Base-by-base conservation (phyloP, 257 asterid genomes). In the Solanum pinnatisectum region DNA sequence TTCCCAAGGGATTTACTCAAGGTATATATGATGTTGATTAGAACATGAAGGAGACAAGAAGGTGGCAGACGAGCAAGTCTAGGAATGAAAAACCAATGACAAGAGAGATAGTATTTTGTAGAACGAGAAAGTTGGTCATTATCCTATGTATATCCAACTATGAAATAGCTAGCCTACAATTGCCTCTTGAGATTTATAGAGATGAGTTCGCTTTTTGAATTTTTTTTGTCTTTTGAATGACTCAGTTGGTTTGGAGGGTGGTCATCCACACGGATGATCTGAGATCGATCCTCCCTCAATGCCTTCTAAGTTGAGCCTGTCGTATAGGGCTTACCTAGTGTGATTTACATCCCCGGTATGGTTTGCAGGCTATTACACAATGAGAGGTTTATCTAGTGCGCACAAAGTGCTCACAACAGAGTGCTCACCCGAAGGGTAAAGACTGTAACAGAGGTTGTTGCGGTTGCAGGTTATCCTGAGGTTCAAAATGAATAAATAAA, bases 381-480 rank as follows among this genome's bases (percentile, higher is more conserved):
- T 52, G 0, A 16, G 22, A 3, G 3, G 0, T 16, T 52, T 52
- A 52, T 1, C 0, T 0, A 15, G 0, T 52, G 1, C 23, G 0
- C 22, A 52, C 22, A 52, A 49, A 49, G 22, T 49, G 3, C 18
- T 46, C 23, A 49, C 3, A 15, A 52, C 9, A 52, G 1, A 52
- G 2, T 52, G n/a, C 10, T 56, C n/a, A 56, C 4, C 23, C n/a
- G 22, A 49, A 15, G 22, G 60, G 8, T 15, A 49, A 8, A 49
- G 59, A 8, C 15, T 3, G 3, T 42, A 0, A 0, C 59, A 49
- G 0, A 49, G 22, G 8, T 49, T 15, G 6, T 49, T 1, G 8
- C 20, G 1, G 8, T 2, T 49, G 22, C 1, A 3, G 59, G 60
- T 49, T 49, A 49, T 49, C 22, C 22, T 49, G 8, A 1, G 8